These are phyloP conservation scores for Podosphaera xanthii DNA, from an alignment of 2,329 filamentous ascomycete genomes.

Conservation along the genomic window DNA sequence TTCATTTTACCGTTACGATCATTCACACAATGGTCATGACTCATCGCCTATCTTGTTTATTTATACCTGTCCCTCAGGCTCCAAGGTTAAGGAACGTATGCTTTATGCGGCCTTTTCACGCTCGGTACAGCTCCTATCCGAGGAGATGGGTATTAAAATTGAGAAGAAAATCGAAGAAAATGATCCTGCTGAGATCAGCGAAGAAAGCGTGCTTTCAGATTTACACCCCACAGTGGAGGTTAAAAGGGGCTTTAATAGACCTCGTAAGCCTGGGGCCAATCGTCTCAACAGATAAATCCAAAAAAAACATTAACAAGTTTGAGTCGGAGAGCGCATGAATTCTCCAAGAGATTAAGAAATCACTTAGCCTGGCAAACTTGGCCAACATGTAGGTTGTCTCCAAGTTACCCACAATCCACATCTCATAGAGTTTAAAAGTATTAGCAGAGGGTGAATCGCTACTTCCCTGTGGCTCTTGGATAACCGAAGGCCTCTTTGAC, in stretches of 20 bases:
- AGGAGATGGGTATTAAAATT: conserved; percentile 39
- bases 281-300: background rate
- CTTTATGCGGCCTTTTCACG: conserved; percentile 53
- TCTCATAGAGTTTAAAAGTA: too few species aligned
- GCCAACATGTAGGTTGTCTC: too few species aligned
- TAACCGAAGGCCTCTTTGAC: too few species aligned
- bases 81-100: conserved; percentile 65
- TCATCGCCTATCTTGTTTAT: conserved; percentile 49
- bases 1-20: conserved; percentile 49
- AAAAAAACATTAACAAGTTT: background rate
- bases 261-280: conserved; percentile 45
- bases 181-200: conserved; percentile 47
- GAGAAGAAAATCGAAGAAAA: conserved; percentile 50
- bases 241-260: conserved; percentile 49
- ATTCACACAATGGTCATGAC: conserved; percentile 29
- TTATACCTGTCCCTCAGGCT: conserved; percentile 55
- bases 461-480: too few species aligned
- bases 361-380: too few species aligned
- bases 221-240: conserved; percentile 42
- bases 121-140: conserved; percentile 42
- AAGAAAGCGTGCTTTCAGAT: conserved; percentile 39
- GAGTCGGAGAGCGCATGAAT: too few species aligned
- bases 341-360: too few species aligned
- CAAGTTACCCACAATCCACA: too few species aligned
- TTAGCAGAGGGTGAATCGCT: too few species aligned